phyloP scores from a whole-genome alignment of 192 early-diverging fungal species.

The Globomyces pollinis-pini region DNA sequence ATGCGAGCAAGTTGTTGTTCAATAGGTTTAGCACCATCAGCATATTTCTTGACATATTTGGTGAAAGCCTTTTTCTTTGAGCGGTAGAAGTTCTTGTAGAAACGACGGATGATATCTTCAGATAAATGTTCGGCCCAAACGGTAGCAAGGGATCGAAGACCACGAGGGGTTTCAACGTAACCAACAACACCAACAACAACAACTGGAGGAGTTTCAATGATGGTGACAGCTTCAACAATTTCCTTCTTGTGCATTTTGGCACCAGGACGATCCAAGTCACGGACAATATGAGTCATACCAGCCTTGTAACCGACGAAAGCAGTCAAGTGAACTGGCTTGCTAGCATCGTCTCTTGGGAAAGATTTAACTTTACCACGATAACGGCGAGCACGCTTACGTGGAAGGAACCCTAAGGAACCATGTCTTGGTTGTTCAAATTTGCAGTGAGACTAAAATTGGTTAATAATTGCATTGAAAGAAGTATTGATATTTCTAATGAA shows the following conservation, averaged over 20 bases:
- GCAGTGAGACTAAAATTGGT: conserved; percentile 67
- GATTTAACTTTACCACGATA: conserved; percentile 97
- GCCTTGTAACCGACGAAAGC: conserved; percentile 99
- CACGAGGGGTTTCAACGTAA: conserved; percentile 98
- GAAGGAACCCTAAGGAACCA: conserved; percentile 72
- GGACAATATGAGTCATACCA: conserved; percentile 99
- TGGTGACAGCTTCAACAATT: conserved; percentile 97
- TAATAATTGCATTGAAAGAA: not conserved
- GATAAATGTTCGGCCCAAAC: conserved; percentile 99
- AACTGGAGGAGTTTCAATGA: conserved; percentile 97
- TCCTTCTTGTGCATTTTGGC: conserved; percentile 99
- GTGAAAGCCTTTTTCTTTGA: conserved; percentile 99
- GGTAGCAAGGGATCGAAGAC: conserved; percentile 95
- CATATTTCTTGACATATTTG: conserved; percentile 97
- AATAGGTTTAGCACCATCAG: conserved; percentile 76
- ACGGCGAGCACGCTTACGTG: conserved; percentile 83
- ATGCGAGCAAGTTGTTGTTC: conserved; percentile 91
- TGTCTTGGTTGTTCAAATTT: conserved; percentile 98
- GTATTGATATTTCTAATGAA: too few species aligned
- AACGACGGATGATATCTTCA: conserved; percentile 96
- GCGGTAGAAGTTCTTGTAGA: conserved; percentile 99
- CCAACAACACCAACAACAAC: conserved; percentile 98
- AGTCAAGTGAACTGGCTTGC: conserved; percentile 93
- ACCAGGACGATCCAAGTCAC: conserved; percentile 96
- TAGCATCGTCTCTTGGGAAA: conserved; percentile 96